phyloP scores from a whole-genome alignment of 345 rosid species.

The Euclidium syriacum region DNA sequence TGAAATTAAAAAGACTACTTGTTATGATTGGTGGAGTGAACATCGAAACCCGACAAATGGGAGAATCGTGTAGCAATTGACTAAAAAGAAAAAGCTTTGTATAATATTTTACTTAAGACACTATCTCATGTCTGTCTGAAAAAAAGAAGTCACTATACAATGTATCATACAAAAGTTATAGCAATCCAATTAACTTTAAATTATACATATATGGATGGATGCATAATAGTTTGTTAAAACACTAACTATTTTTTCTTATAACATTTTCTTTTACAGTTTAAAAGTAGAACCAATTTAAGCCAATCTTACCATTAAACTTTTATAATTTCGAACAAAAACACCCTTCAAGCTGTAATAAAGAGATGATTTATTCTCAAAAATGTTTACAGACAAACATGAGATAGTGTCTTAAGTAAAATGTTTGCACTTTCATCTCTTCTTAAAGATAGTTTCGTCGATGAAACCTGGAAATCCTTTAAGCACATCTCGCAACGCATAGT shows the following conservation, averaged over 20 bases:
- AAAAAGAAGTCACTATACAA: not conserved
- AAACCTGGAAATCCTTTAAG: conserved; percentile 66
- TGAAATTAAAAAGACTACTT: too few species aligned
- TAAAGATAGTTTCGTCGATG: conserved; percentile 41
- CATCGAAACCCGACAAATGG: not conserved
- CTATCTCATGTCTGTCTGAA: not conserved
- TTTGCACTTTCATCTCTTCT: conserved; percentile 14
- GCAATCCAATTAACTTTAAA: not conserved
- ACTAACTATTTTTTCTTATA: not conserved
- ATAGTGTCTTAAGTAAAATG: too few species aligned
- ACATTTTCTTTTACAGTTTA: too few species aligned
- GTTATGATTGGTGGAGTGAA: not conserved
- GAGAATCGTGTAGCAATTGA: not conserved
- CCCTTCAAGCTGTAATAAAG: not conserved
- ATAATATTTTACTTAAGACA: not conserved
- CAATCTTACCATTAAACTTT: not conserved
- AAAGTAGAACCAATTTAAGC: not conserved
- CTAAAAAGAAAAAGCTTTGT: not conserved
- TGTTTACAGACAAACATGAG: conserved; percentile 10
- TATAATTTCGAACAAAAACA: not conserved
- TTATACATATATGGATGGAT: not conserved
- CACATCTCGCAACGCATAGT: conserved; percentile 77
- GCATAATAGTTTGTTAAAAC: not conserved
- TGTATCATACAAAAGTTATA: not conserved
- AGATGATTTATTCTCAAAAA: not conserved